Evolutionary conservation across 2,329 filamentous ascomycete species (phyloP).

Genomic region (Neopestalotiopsis rosae): DNA sequence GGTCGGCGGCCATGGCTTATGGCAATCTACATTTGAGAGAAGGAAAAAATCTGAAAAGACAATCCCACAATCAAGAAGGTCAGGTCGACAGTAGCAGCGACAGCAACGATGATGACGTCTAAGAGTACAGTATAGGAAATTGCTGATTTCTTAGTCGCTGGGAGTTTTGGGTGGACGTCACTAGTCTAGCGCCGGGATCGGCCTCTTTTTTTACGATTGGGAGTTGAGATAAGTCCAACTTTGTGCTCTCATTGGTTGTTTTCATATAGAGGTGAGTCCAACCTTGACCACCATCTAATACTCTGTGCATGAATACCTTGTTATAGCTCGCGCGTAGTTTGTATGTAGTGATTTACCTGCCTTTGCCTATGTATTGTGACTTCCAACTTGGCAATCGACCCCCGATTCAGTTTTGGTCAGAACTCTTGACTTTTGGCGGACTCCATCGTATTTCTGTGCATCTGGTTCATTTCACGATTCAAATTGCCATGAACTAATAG

Average conservation of each 20-base stretch:
- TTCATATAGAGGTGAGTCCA: neutral
- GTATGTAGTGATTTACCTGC: too few species aligned
- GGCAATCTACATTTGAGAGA: conserved; percentile 24
- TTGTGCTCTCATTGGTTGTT: neutral
- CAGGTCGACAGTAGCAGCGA: neutral
- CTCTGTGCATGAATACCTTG: too few species aligned
- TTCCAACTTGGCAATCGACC: too few species aligned
- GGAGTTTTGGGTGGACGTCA: neutral
- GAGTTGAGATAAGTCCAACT: neutral
- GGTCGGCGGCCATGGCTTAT: conserved; percentile 33
- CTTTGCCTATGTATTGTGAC: too few species aligned
- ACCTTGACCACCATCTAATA: too few species aligned
- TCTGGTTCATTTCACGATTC: too few species aligned
- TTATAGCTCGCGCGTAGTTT: too few species aligned
- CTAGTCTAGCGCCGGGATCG: conserved; percentile 12
- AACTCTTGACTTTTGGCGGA: too few species aligned
- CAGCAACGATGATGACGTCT: neutral
- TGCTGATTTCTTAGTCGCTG: neutral
- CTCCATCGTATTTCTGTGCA: too few species aligned
- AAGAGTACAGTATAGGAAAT: neutral
- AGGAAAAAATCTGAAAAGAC: neutral
- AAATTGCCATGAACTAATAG: too few species aligned
- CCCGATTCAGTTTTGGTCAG: too few species aligned
- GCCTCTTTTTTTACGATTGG: neutral
- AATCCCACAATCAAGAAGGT: neutral